Base-by-base conservation (phyloP, 2,329 filamentous ascomycete species). In the Fusarium concolor region DNA sequence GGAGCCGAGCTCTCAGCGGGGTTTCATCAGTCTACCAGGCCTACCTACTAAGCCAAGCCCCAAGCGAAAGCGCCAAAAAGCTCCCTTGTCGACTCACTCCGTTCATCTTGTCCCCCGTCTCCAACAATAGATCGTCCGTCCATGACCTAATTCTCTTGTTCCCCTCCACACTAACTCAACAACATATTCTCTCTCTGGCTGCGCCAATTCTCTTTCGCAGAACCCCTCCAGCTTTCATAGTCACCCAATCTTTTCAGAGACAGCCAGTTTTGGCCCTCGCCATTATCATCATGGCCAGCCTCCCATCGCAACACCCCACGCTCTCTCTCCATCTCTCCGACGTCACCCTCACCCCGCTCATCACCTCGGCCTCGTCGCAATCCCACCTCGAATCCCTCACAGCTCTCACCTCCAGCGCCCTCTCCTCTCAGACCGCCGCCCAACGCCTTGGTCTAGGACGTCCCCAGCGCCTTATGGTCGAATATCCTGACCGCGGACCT, bases 291-390 rank as follows among this genome's bases (percentile, higher is more conserved):
- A 80, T 80, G 79, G 71, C 78, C 42, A 75, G 71, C 65, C 77
- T 80, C 49, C 84, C 84, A 49, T 79, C 79, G 11, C 81, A 86
- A 70, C 81, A 85, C 76, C 85, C 85, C 35, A 76, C 79, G 60
- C 81, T 88, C 53, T 80, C 84, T 68, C 80, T 87, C 64, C 85
- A 88, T 80, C 83, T 89, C 61, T 82, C 85, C 68, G 87, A 89
- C 80, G 79, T 82, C 61, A 79, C 84, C 62, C 82, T 87, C 67
- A 86, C 85, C 6, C 86, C 87, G 31, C 82, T 90, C 67, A 82
- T 89, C 73, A 85, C 84, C 20, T 86, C 85, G 28, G 82, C 84
- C 58, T 79, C 77, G 52, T 79, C 80, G 22, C 76, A 77, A 53
- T 75, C 77, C 9, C 81, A 83, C 55, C 80, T 83, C 59, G 79